Evolutionary conservation across 139 green algal genomes (phyloP).

Genomic region (Auxenochlorella pyrenoidosa): DNA sequence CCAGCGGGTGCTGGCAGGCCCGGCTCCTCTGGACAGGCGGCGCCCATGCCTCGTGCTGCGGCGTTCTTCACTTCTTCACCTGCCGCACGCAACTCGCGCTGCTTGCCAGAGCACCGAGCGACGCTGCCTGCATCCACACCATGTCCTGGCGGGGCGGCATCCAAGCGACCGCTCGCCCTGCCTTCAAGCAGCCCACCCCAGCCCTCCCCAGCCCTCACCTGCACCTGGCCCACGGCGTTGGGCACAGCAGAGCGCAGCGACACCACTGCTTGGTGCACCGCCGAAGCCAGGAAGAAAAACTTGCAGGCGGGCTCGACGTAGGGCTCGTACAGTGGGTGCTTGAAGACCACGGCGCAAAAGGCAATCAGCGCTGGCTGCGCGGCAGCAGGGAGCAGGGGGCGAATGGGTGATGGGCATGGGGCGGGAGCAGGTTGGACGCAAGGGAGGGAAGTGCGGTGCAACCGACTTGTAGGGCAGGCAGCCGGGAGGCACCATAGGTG

Average conservation of each 20-base stretch:
- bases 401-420: background rate
- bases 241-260: constrained; percentile 57
- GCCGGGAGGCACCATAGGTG: no score
- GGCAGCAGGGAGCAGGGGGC: background rate
- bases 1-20: no score
- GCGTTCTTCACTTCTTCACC: no score
- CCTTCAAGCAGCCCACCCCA: background rate
- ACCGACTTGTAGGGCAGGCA: no score
- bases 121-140: no score
- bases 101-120: no score
- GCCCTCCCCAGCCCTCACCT: background rate
- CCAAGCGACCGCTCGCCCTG: background rate
- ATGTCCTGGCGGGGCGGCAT: no score
- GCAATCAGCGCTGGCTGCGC: constrained; percentile 21
- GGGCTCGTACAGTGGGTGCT: background rate
- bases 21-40: no score
- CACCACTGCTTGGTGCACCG: constrained; percentile 76
- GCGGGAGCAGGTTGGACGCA: no score
- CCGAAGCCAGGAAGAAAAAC: constrained; percentile 67
- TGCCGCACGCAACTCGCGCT: no score
- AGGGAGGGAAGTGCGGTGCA: no score
- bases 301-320: constrained; percentile 32
- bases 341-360: constrained; percentile 31
- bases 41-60: no score
- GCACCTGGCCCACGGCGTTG: constrained; percentile 76